Evolutionary conservation across 495 filamentous ascomycete genomes (phyloP).

Genomic region (Penicillium manginii): DNA sequence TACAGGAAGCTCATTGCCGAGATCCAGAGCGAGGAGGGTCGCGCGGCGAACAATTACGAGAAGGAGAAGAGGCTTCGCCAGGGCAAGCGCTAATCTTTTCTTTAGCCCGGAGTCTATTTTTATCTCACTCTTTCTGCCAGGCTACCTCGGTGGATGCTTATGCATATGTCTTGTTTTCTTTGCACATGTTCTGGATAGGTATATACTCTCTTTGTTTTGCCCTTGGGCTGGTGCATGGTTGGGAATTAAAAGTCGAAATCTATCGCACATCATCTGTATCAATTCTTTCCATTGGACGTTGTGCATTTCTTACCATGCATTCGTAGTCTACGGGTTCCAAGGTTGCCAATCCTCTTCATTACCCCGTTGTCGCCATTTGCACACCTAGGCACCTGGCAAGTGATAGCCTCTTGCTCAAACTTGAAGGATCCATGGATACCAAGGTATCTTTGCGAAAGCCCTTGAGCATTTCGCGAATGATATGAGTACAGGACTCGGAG

Average conservation of each 20-base stretch:
- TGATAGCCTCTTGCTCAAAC: too few relatives aligned
- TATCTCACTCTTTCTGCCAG: constrained; percentile 5
- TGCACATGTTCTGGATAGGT: constrained; percentile 25
- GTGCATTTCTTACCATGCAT: too few relatives aligned
- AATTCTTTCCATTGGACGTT: not conserved
- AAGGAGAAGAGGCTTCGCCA: constrained; percentile 73
- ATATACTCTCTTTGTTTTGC: constrained; percentile 27
- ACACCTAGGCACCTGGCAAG: too few relatives aligned
- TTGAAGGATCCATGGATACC: too few relatives aligned
- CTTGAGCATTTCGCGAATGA: too few relatives aligned
- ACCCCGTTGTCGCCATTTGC: too few relatives aligned
- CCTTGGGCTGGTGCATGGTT: constrained; percentile 28
- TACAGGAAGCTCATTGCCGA: constrained; percentile 88
- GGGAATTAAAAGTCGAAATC: constrained; percentile 31
- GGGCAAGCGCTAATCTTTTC: constrained; percentile 54
- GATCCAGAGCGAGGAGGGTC: constrained; percentile 92
- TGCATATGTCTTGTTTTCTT: constrained; percentile 18
- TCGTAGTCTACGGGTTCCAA: too few relatives aligned
- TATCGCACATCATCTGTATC: constrained; percentile 1
- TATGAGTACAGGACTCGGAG: too few relatives aligned
- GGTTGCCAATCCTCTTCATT: too few relatives aligned
- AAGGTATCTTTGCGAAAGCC: too few relatives aligned
- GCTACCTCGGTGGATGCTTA: not conserved
- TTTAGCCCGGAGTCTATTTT: not conserved
- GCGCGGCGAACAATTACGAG: constrained; percentile 85